Evolutionary conservation across 352 stramenopile species (phyloP).

Genomic region (Pythium insidiosum): DNA sequence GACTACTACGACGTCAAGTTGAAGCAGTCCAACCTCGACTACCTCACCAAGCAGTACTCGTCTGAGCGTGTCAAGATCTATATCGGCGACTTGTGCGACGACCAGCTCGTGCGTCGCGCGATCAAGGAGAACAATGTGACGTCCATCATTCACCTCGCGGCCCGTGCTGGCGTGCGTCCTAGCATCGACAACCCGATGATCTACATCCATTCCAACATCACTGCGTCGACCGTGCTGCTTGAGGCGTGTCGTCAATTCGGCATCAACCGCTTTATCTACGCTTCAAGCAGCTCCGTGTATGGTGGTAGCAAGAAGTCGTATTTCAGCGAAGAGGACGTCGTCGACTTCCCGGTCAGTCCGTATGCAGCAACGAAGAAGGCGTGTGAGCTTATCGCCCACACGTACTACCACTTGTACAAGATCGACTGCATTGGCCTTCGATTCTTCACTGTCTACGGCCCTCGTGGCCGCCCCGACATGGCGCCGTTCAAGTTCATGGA

Average conservation of each 20-base stretch:
- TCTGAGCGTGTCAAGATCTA: constrained; percentile 62
- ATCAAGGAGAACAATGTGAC: constrained; percentile 82
- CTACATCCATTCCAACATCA: constrained; percentile 97
- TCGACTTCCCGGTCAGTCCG: constrained; percentile 93
- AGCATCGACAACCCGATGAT: constrained; percentile 97
- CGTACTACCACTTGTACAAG: constrained; percentile 95
- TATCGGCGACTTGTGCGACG: constrained; percentile 93
- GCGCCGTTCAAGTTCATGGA: constrained; percentile 99
- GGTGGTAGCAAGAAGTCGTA: constrained; percentile 87
- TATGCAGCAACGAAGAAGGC: constrained; percentile 98
- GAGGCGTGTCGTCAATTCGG: constrained; percentile 86
- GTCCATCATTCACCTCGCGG: constrained; percentile 94
- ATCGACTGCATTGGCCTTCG: constrained; percentile 92
- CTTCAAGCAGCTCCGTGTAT: constrained; percentile 93
- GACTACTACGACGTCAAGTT: constrained; percentile 98
- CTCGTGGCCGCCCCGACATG: constrained; percentile 95
- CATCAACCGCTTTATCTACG: constrained; percentile 95
- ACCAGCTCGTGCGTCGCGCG: constrained; percentile 82
- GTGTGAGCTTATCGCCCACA: constrained; percentile 95
- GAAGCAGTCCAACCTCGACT: constrained; percentile 94
- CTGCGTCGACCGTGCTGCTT: constrained; percentile 90
- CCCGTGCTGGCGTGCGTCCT: constrained; percentile 92
- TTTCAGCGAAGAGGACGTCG: constrained; percentile 87
- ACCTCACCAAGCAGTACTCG: constrained; percentile 52
- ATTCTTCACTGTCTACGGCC: constrained; percentile 99